Base-by-base conservation (phyloP, 306 rosid genomes). In the Fagus crenata region DNA sequence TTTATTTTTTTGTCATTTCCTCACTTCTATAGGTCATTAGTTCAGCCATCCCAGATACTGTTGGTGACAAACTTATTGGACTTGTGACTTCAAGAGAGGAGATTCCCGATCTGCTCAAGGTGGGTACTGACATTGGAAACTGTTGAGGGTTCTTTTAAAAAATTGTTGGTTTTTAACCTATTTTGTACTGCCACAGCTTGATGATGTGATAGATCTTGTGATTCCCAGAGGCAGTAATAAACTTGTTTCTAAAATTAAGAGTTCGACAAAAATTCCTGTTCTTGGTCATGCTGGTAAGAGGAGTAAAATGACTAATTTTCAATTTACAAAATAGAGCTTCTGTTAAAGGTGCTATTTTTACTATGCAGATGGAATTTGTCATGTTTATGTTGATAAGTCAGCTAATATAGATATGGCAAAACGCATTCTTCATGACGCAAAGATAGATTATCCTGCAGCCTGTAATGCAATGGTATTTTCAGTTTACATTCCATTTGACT, bases 171-270 rank as follows among this genome's bases (percentile, higher is more conserved):
- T 75, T 68, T 49, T 64, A 54, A 85, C 83, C 64, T 72, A 72
- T 42, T 64, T 69, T 9, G 17, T 84, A 71, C 67, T 90, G 53
- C 53, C 43, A 42, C 90, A 95, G 98, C 96, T 95, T 69, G 92
- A 92, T 72, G 93, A 88, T 83, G 98, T 95, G 75, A 95, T 95
- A 75, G 98, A 95, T 83, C 96, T 95, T 69, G 97, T 95, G 63
- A 87, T 95, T 84, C 98, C 98, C 35, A 86, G 97, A 88, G 98
- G 98, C 80, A 95, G 97, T 51, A 92, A 87, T 69, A 88, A 84
- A 67, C 98, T 95, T 68, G 97, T 95, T 84, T 89, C 92, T 82
- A 89, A 89, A 80, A 90, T 95, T 81, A 95, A 92, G 85, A 94
- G 89, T 37, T 89, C 89, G 6, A 95, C 98, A 65, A 95, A 87